A percentile compares a stretch with the other conserved stretches of the same genome.
Conservation (phyloP, 306 rosid genomes). For the Begonia peltatifolia region DNA sequence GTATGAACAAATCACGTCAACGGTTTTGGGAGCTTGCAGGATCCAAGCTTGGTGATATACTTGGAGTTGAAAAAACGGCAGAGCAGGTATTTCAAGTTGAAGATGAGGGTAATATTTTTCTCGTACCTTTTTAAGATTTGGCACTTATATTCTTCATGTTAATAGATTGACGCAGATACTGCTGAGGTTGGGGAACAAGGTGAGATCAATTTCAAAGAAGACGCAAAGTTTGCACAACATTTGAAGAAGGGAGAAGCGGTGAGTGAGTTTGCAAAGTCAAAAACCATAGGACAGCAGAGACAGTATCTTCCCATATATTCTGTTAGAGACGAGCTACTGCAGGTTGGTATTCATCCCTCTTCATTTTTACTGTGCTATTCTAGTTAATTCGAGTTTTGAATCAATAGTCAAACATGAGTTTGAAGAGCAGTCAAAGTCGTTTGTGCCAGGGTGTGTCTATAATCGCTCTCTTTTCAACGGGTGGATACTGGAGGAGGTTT, state of each 20-base stretch:
- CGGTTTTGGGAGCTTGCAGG: conserved; percentile 99
- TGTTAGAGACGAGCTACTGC: conserved; percentile 82
- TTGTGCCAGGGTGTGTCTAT: too few species aligned
- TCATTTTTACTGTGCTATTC: too few species aligned
- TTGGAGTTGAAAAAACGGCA: conserved; percentile 85
- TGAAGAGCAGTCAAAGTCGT: too few species aligned
- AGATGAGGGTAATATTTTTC: conserved; percentile 13
- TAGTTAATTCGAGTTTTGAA: too few species aligned
- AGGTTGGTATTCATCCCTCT: conserved; percentile 29
- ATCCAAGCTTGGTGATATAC: conserved; percentile 92
- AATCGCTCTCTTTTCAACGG: too few species aligned
- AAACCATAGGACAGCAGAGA: conserved; percentile 75
- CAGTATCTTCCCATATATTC: conserved; percentile 93
- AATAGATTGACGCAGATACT: conserved; percentile 92
- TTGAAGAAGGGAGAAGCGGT: conserved; percentile 90
- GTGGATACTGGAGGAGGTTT: too few species aligned
- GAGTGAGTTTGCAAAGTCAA: conserved; percentile 90
- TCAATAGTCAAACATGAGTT: too few species aligned
- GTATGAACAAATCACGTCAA: conserved; percentile 82
- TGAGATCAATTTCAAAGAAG: conserved; percentile 93
- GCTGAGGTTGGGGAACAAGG: conserved; percentile 84
- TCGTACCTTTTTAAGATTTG: conserved; percentile 8
- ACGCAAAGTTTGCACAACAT: conserved; percentile 94
- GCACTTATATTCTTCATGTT: conserved; percentile 9
- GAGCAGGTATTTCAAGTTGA: conserved; percentile 54